Base-by-base conservation (phyloP, 345 rosid species). In the Eucalyptus coolabah region DNA sequence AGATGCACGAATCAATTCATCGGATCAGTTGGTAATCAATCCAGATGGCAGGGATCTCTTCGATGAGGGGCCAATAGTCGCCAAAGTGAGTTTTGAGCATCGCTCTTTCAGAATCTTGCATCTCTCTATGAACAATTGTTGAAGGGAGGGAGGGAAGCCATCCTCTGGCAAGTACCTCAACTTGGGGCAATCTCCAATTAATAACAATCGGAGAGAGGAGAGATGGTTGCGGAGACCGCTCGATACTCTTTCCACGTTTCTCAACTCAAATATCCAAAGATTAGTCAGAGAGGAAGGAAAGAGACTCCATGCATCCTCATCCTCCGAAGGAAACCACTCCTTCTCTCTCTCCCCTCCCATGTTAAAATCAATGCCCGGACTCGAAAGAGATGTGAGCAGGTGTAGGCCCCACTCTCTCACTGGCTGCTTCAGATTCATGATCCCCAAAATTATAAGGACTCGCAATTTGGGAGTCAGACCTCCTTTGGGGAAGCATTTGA, bases 281-380 rank as follows among this genome's bases (percentile, higher is more conserved):
- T 0, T 0, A 9, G 5, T 30, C 3, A 63, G 34, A 63, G 72
- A 63, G 34, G 72, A 63, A 30, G 72, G 72, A 14, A 63, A 63
- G 72, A 63, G 72, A 63, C 34, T 63, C 72, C 34, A 63, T 3
- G 72, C 18, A 30, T 30, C 34, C 72, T 30, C 34, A 15, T 53
- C 63, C 26, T 56, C 9, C 16, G 4, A 26, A 63, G 72, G 72
- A 63, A 63, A 63, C 34, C 9, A 30, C 72, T 6, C 34, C 9
- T 63, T 63, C 72, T 63, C 72, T 63, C 34, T 18, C 34, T 63
- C 72, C 72, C 34, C 34, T 63, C 72, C 72, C 69, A 6, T 63
- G 17, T 32, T 0, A 7, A 32, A n/a, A 0, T 7, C 34, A 30
- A 63, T 4, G 0, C 0, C 0, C 3, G 30, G 5, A 0, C 0